These are phyloP conservation scores for Orbilia quercus DNA, from an alignment of 2,329 filamentous ascomycete genomes.

Conservation along the genomic window DNA sequence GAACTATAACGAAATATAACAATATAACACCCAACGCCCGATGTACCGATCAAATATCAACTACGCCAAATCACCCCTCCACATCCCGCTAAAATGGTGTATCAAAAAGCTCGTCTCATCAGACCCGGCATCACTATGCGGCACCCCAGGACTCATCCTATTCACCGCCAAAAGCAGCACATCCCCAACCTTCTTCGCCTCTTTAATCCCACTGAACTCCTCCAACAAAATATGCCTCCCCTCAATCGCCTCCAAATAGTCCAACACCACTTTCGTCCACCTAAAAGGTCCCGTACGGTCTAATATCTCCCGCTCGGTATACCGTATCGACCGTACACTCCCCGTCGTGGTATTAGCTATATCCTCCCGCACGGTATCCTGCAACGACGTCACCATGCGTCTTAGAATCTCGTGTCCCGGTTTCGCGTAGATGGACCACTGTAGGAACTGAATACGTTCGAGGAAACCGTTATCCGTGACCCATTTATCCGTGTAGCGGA, in stretches of 20 bases:
- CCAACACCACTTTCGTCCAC: conserved; percentile 31
- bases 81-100: conserved; percentile 25
- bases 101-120: conserved; percentile 27
- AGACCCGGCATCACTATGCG: conserved; percentile 30
- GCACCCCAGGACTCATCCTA: conserved; percentile 39
- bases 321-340: conserved; percentile 2
- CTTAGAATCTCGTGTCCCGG: conserved; percentile 40
- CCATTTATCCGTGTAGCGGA: conserved; percentile 33
- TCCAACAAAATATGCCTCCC: conserved; percentile 14
- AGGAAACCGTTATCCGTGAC: conserved; percentile 16
- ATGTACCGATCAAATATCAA: too few relatives aligned
- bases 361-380: conserved; percentile 23
- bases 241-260: conserved; percentile 41
- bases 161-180: conserved; percentile 46
- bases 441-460: conserved; percentile 37
- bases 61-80: conserved; percentile 16
- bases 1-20: too few relatives aligned
- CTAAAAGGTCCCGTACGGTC: conserved; percentile 37
- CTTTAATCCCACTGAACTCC: conserved; percentile 26
- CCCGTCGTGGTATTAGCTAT: conserved; percentile 1
- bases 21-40: too few relatives aligned
- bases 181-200: conserved; percentile 39
- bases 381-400: conserved; percentile 35
- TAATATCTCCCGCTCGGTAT: conserved; percentile 16
- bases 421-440: conserved; percentile 42